Base-by-base conservation (phyloP, 2,329 filamentous ascomycete genomes). In the Trichoderma citrinoviride region DNA sequence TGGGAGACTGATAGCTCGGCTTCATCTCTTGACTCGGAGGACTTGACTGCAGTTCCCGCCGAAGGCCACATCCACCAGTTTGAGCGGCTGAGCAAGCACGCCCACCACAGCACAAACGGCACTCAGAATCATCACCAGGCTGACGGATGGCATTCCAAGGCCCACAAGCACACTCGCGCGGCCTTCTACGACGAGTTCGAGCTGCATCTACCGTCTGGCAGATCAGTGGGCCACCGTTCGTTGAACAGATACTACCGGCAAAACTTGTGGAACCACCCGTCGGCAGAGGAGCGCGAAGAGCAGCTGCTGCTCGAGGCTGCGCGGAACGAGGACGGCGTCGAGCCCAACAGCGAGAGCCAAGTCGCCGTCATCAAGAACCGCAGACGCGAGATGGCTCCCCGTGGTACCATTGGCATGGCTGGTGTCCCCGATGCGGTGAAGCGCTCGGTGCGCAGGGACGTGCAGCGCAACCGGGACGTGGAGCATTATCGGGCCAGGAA, bases 1-100 rank as follows among this genome's bases (percentile, higher is more conserved):
- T 98, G 95, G 94, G 95, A 99, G 78, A 97, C 93, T 0, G 95
- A 98, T 75, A 93, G 90, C 69, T 93, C 91, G 10, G 89, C 85
- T n/a, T 97, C 93, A 1, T 96, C 92, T 12, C 83, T 96, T 41
- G 92, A 93, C 69, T 95, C 92, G 0, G 90, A 90, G 62, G 92
- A 97, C 70, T 86, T 96, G 47, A 90, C 88, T 5, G 87, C 90
- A 8, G 87, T 96, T 7, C 91, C 91, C 2, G 89, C 92, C 37
- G 91, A 94, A 68, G 83, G 87, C 52, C 86, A 87, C 69, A 82
- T 86, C 55, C 85, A 90, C 71, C 88, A 90, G 68, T 91, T 90
- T 74, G 88, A 91, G 72, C 85, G 89, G 47, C 83, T 93, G 6
- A 83, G 85, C 71, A 86, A 89, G 74, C 88, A 92, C 73, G 85